Percentiles rank a stretch among this genome's conserved stretches.
These are phyloP conservation scores for Plasmodium sp. DNA, from an alignment of 169 alveolate species.

Conservation along the genomic window DNA sequence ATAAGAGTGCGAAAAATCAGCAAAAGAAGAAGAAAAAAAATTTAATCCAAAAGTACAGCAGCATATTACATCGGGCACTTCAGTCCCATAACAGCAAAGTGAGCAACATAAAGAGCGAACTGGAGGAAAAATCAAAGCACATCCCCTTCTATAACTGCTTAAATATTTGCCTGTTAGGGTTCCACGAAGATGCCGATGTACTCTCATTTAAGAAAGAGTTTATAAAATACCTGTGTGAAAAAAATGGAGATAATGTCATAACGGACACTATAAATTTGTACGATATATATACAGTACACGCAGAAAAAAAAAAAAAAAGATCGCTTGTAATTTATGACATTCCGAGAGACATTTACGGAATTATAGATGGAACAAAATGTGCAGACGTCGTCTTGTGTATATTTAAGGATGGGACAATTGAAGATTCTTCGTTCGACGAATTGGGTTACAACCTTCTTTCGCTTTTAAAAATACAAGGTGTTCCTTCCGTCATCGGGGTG, in stretches of 20 bases:
- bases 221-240: slow-evolving; percentile 54
- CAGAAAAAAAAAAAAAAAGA: slow-evolving; percentile 44
- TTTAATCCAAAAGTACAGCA: slow-evolving; percentile 14
- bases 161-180: slow-evolving; percentile 37
- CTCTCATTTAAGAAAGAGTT: slow-evolving; percentile 55
- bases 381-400: slow-evolving; percentile 66
- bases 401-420: slow-evolving; percentile 61
- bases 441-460: slow-evolving; percentile 78
- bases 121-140: slow-evolving; percentile 52
- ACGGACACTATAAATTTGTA: slow-evolving; percentile 33
- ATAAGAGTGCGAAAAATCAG: slow-evolving; percentile 6
- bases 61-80: slow-evolving; percentile 16
- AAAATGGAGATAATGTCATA: slow-evolving; percentile 35
- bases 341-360: slow-evolving; percentile 70
- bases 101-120: slow-evolving; percentile 22
- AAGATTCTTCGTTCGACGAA: slow-evolving; percentile 59
- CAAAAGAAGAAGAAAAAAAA: slow-evolving; percentile 36
- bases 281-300: slow-evolving; percentile 57
- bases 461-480: slow-evolving; percentile 81
- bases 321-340: slow-evolving; percentile 57
- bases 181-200: slow-evolving; percentile 63
- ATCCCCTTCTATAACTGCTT: slow-evolving; percentile 42
- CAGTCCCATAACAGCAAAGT: slow-evolving; percentile 35
- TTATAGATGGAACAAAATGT: slow-evolving; percentile 75
- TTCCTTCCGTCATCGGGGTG: slow-evolving; percentile 85